These are phyloP conservation scores for Alternaria longipes DNA, from an alignment of 2,329 filamentous ascomycete genomes.

Conservation along the genomic window DNA sequence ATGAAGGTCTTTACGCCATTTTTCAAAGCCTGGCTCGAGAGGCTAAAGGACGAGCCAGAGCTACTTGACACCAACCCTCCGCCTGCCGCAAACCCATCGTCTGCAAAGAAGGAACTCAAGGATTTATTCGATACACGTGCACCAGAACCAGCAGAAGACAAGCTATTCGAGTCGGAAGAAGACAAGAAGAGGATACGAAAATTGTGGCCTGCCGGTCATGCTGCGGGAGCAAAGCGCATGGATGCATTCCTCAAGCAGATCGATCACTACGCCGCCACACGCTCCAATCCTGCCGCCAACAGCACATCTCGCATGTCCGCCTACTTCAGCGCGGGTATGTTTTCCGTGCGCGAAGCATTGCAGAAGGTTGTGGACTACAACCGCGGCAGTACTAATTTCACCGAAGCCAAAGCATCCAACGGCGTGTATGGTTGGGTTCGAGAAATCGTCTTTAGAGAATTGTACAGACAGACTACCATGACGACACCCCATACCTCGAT, in stretches of 20 bases:
- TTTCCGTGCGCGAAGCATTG: constrained; percentile 58
- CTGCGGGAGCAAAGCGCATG: constrained; percentile 54
- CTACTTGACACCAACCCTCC: constrained; percentile 55
- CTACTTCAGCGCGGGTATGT: constrained; percentile 58
- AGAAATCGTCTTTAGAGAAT: constrained; percentile 62
- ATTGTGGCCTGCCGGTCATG: constrained; percentile 58
- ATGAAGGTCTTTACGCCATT: constrained; percentile 64
- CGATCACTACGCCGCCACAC: constrained; percentile 52
- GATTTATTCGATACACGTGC: constrained; percentile 44
- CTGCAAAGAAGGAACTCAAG: constrained; percentile 40
- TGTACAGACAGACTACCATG: constrained; percentile 60
- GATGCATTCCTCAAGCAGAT: constrained; percentile 55
- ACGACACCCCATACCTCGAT: constrained; percentile 59
- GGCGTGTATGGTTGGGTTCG: constrained; percentile 59
- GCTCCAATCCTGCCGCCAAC: constrained; percentile 55
- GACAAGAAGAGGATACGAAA: constrained; percentile 53
- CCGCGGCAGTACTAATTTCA: constrained; percentile 55
- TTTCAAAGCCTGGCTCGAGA: constrained; percentile 57
- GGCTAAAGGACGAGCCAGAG: constrained; percentile 54
- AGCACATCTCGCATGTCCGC: constrained; percentile 55
- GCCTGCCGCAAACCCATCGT: constrained; percentile 52
- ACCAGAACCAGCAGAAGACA: constrained; percentile 52
- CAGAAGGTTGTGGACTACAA: constrained; percentile 55
- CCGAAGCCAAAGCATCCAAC: constrained; percentile 45
- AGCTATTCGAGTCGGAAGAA: constrained; percentile 52